Evolutionary conservation across 768 basidiomycete species (phyloP).

Genomic region (Naganishia vishniacii): DNA sequence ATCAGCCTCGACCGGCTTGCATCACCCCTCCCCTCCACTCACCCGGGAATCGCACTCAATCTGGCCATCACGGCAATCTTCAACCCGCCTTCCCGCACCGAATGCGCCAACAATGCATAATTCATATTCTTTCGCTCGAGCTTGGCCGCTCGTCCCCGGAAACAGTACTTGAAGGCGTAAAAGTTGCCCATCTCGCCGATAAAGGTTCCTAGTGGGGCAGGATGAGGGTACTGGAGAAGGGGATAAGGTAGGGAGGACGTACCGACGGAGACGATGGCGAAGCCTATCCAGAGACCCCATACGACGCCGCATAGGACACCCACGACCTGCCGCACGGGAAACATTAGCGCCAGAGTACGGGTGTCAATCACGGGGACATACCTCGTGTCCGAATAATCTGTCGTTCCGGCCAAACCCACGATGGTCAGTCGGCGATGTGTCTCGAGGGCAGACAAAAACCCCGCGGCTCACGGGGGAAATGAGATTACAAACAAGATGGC

Average conservation of each 20-base stretch:
- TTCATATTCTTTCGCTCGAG: constrained; percentile 44
- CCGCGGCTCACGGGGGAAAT: constrained; percentile 65
- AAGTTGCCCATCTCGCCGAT: constrained; percentile 47
- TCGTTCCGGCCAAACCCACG: no score
- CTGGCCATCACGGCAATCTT: constrained; percentile 46
- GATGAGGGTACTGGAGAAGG: background rate
- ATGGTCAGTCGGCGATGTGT: no score
- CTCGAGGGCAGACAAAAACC: background rate
- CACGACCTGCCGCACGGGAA: constrained; percentile 39
- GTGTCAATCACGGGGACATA: constrained; percentile 19
- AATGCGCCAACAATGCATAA: constrained; percentile 48
- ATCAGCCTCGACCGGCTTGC: no score
- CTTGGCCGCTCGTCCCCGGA: constrained; percentile 39
- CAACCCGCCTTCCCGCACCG: constrained; percentile 49
- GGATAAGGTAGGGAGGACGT: constrained; percentile 9
- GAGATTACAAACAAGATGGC: constrained; percentile 75
- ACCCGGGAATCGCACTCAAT: constrained; percentile 49
- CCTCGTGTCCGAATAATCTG: constrained; percentile 69
- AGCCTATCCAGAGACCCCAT: constrained; percentile 49
- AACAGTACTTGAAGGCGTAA: constrained; percentile 41
- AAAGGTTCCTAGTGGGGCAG: constrained; percentile 34
- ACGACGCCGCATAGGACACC: constrained; percentile 47
- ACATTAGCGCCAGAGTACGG: no score
- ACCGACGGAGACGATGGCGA: constrained; percentile 44
- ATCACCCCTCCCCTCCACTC: no score